A percentile compares a stretch with the other conserved stretches of the same genome.
Conservation (phyloP, 306 rosid genomes). For the Dryas alaskensis region DNA sequence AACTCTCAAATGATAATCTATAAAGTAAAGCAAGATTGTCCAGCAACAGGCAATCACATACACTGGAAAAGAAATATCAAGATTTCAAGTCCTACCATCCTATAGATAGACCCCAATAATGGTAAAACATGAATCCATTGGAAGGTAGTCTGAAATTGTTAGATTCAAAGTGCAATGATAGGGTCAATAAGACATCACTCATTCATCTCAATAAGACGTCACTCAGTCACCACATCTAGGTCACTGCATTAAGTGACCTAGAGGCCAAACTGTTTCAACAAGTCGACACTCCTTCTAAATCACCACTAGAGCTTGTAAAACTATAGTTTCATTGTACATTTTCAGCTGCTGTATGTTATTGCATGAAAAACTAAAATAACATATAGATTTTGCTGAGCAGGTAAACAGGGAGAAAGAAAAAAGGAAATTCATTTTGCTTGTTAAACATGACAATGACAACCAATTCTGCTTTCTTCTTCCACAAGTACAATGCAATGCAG, state of each 20-base stretch:
- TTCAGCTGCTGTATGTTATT: not conserved
- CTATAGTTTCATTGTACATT: not conserved
- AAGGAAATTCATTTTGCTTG: no score
- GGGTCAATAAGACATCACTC: not conserved
- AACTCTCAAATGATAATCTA: conserved; percentile 29
- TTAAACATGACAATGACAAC: no score
- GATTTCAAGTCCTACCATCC: not conserved
- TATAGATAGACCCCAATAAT: not conserved
- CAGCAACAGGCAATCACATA: conserved; percentile 9
- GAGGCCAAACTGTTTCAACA: not conserved
- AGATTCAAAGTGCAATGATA: not conserved
- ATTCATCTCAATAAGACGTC: not conserved
- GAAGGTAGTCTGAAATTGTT: not conserved
- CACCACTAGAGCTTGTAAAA: no score
- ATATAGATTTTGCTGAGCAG: not conserved
- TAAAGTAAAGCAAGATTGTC: conserved; percentile 19
- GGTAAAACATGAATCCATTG: not conserved
- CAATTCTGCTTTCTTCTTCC: no score
- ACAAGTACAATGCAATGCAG: no score
- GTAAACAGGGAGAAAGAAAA: not conserved
- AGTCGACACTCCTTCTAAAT: not conserved
- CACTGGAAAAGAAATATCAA: conserved; percentile 1
- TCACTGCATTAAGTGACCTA: not conserved
- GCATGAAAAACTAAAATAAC: not conserved
- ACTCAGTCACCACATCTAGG: not conserved